phyloP scores from a whole-genome alignment of 495 filamentous ascomycete genomes.

The Neurospora sp. region DNA sequence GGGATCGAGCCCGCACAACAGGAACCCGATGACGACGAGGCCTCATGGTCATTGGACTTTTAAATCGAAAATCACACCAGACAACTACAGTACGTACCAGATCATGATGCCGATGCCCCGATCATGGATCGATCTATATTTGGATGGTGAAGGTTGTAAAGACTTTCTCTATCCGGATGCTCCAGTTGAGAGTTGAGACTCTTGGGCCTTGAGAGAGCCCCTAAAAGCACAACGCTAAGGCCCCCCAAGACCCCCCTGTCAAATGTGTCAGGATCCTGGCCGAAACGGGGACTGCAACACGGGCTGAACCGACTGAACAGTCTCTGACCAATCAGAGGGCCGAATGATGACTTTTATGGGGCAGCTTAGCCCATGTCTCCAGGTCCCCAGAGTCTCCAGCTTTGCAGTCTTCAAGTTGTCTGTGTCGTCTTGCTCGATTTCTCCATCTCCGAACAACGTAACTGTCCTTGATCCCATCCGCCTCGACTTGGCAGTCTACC shows the following conservation, averaged over 20 bases:
- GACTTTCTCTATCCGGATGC: neutral
- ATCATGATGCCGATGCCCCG: neutral
- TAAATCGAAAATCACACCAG: neutral
- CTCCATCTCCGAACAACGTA: neutral
- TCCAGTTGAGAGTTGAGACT: neutral
- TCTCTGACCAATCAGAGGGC: neutral
- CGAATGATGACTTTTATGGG: neutral
- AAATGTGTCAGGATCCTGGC: slow-evolving; percentile 20
- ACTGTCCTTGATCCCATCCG: neutral
- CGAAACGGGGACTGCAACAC: slow-evolving; percentile 23
- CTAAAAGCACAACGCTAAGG: neutral
- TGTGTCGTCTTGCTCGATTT: neutral
- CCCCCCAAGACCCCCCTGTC: neutral
- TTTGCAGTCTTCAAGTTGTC: neutral
- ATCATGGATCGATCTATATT: neutral
- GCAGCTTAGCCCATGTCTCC: neutral
- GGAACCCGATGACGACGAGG: neutral
- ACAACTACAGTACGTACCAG: neutral
- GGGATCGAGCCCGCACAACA: neutral
- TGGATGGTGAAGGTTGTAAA: neutral
- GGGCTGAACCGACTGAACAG: slow-evolving; percentile 7
- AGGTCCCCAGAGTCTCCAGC: neutral
- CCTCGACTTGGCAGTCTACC: neutral
- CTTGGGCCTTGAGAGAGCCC: neutral
- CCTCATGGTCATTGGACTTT: neutral